Conservation (phyloP, 306 rosid species). For the Quercus mongolica region DNA sequence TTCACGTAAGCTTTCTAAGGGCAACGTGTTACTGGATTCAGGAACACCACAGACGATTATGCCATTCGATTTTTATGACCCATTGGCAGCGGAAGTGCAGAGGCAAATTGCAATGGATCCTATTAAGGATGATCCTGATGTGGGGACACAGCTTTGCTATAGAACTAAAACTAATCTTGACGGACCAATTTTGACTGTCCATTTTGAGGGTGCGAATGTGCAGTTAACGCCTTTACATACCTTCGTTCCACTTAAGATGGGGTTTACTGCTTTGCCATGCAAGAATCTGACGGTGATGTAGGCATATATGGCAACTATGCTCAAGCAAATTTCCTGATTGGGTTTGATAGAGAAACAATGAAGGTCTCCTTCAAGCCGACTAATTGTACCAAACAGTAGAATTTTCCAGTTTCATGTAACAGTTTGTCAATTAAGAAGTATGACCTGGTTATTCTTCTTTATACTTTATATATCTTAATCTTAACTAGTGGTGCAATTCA, state of each 20-base stretch:
- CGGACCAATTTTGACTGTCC: conserved; percentile 43
- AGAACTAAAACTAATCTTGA: conserved; percentile 27
- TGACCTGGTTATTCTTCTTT: no score
- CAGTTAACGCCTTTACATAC: conserved; percentile 38
- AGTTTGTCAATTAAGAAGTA: background rate
- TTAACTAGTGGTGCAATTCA: no score
- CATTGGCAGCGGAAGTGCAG: conserved; percentile 37
- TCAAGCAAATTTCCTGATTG: conserved; percentile 52
- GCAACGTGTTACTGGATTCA: conserved; percentile 49
- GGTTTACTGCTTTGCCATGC: conserved; percentile 62
- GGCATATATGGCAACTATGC: conserved; percentile 54
- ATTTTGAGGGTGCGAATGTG: conserved; percentile 51
- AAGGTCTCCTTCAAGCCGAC: conserved; percentile 48
- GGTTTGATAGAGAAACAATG: conserved; percentile 43
- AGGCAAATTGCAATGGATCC: conserved; percentile 35
- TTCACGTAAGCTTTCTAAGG: conserved; percentile 25
- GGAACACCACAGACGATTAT: conserved; percentile 54
- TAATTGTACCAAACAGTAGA: conserved; percentile 41
- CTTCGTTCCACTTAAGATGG: conserved; percentile 48
- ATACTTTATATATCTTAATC: no score
- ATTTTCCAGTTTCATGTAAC: background rate
- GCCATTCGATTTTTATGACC: conserved; percentile 46
- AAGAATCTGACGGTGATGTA: conserved; percentile 9
- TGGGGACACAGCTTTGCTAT: conserved; percentile 61
- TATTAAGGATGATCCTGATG: conserved; percentile 36